Evolutionary conservation across 2,329 filamentous ascomycete genomes (phyloP).

Genomic region (Xylariaceae sp.): DNA sequence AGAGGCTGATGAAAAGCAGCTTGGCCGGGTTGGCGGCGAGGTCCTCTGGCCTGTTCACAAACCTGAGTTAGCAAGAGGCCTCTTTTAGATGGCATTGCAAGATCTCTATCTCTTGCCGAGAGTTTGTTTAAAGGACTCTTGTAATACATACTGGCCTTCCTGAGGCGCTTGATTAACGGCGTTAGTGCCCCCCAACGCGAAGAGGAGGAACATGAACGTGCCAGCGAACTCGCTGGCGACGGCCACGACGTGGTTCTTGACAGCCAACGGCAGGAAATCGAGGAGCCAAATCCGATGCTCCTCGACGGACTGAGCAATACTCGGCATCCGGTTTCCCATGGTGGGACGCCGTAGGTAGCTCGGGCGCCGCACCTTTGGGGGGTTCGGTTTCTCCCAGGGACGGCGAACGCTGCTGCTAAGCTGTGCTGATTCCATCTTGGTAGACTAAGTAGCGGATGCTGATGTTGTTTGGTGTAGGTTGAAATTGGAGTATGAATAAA

Average conservation of each 20-base stretch:
- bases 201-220: slow-evolving; percentile 40
- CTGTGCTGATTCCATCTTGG: slow-evolving; percentile 10
- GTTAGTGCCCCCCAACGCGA: slow-evolving; percentile 39
- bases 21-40: slow-evolving; percentile 26
- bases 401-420: slow-evolving; percentile 3
- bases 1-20: slow-evolving; percentile 41
- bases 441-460: neutral
- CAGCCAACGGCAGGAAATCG: slow-evolving; percentile 16
- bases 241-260: slow-evolving; percentile 35
- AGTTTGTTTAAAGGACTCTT: neutral
- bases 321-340: slow-evolving; percentile 8
- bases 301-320: slow-evolving; percentile 11
- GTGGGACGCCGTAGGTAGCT: slow-evolving; percentile 4
- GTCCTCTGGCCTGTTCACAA: slow-evolving; percentile 8
- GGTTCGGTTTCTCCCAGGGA: slow-evolving; percentile 13
- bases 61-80: neutral
- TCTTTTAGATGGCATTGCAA: neutral
- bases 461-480: neutral
- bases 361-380: slow-evolving; percentile 2
- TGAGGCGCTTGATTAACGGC: slow-evolving; percentile 33
- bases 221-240: slow-evolving; percentile 37
- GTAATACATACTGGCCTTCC: slow-evolving; percentile 10
- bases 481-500: neutral
- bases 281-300: slow-evolving; percentile 7
- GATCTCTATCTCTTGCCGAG: neutral